Conservation (phyloP, 495 filamentous ascomycete species). For the Podospora pseudoanserina region DNA sequence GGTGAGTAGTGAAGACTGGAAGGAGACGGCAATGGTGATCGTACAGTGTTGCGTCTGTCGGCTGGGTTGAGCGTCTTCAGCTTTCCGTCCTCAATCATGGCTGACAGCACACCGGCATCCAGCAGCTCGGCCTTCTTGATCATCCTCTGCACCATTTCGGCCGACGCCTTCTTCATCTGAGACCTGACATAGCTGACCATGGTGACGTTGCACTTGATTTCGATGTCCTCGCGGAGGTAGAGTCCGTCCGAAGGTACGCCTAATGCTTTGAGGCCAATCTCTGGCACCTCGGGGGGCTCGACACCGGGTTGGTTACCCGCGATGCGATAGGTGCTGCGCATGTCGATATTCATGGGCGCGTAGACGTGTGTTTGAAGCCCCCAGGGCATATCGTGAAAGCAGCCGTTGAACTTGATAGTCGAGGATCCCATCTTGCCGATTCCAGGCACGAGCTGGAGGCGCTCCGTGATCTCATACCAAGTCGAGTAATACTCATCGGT, state of each 20-base stretch:
- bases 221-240: slow-evolving; percentile 71
- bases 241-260: slow-evolving; percentile 59
- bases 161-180: slow-evolving; percentile 63
- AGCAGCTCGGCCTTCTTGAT: slow-evolving; percentile 61
- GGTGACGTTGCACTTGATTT: slow-evolving; percentile 68
- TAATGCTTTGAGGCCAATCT: slow-evolving; percentile 51
- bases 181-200: slow-evolving; percentile 65
- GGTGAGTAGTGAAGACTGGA: slow-evolving; percentile 23
- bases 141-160: slow-evolving; percentile 61
- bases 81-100: slow-evolving; percentile 50
- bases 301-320: slow-evolving; percentile 59
- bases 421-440: slow-evolving; percentile 56
- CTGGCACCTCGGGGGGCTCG: slow-evolving; percentile 54
- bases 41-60: slow-evolving; percentile 32
- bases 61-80: slow-evolving; percentile 49
- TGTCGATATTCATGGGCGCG: slow-evolving; percentile 55
- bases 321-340: slow-evolving; percentile 50
- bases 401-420: slow-evolving; percentile 68
- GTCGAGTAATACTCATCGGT: slow-evolving; percentile 67
- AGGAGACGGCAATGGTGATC: slow-evolving; percentile 35
- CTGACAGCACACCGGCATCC: slow-evolving; percentile 45
- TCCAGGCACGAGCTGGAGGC: slow-evolving; percentile 61
- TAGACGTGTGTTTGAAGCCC: slow-evolving; percentile 73
- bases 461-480: slow-evolving; percentile 67
- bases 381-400: slow-evolving; percentile 67